Conservation (phyloP, 129 eudicot genomes). For the Gnaphalium uliginosum region DNA sequence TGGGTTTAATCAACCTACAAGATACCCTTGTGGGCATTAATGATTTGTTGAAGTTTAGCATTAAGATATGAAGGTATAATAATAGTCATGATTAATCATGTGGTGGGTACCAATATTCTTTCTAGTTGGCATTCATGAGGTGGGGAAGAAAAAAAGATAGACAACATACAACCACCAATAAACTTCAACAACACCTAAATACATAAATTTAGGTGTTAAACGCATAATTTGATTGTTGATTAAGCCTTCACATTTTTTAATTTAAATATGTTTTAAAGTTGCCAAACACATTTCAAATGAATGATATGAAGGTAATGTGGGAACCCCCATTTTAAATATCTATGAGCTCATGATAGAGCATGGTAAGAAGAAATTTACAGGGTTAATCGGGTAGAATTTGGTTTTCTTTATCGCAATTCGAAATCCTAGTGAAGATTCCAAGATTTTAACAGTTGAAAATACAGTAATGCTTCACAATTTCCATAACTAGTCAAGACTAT, state of each 20-base stretch:
- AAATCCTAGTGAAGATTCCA: not conserved
- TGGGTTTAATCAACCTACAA: constrained; percentile 7
- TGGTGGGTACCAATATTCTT: constrained; percentile 27
- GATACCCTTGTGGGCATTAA: constrained; percentile 3
- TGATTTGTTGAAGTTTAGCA: not conserved
- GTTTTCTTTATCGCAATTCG: not conserved
- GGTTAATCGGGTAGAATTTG: not conserved
- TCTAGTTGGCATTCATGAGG: constrained; percentile 33
- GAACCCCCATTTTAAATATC: not conserved
- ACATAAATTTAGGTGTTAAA: too few species aligned
- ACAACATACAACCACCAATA: constrained; percentile 2
- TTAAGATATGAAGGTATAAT: constrained; percentile 16
- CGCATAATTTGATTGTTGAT: too few species aligned
- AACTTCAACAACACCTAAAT: too few species aligned
- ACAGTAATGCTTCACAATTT: not conserved
- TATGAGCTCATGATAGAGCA: constrained; percentile 13
- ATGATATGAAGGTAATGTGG: not conserved
- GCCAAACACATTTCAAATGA: not conserved
- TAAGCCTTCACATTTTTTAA: not conserved
- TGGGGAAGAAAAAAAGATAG: constrained; percentile 29
- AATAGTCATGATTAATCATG: constrained; percentile 24
- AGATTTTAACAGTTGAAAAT: not conserved
- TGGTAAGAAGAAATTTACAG: not conserved
- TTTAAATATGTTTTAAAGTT: too few species aligned
- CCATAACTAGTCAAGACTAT: constrained; percentile 10